A percentile compares a stretch with the other conserved stretches of the same genome.
Conservation (phyloP, 352 stramenopile species). For the Pilasporangium apinafurcum region DNA sequence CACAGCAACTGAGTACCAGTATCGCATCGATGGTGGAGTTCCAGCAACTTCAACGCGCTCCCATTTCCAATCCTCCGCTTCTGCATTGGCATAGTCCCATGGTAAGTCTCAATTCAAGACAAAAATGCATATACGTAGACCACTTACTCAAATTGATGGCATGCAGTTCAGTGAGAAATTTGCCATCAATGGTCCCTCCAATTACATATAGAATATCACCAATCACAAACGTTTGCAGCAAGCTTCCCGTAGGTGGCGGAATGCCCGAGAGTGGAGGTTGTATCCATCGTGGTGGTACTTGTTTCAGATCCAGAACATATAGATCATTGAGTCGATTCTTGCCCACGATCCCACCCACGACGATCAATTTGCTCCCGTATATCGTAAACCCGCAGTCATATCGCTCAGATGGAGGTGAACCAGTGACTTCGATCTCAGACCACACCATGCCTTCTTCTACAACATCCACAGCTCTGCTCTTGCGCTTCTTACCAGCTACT, state of each 20-base stretch:
- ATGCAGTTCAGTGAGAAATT: constrained; percentile 52
- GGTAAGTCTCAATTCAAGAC: no score
- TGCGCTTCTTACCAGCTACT: constrained; percentile 14
- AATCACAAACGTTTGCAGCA: constrained; percentile 52
- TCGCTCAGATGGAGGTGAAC: constrained; percentile 22
- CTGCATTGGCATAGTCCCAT: constrained; percentile 10
- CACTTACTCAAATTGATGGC: constrained; percentile 41
- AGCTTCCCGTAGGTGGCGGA: constrained; percentile 26
- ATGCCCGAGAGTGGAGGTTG: constrained; percentile 24
- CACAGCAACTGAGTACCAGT: constrained; percentile 51
- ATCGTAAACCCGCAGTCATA: constrained; percentile 53
- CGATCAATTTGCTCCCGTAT: constrained; percentile 29
- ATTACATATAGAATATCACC: constrained; percentile 42
- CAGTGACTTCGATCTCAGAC: constrained; percentile 18
- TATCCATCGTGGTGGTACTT: constrained; percentile 16
- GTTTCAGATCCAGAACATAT: constrained; percentile 29
- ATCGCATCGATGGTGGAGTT: constrained; percentile 45
- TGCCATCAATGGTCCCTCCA: constrained; percentile 48
- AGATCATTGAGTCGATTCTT: constrained; percentile 50
- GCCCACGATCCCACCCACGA: constrained; percentile 56
- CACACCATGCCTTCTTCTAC: constrained; percentile 23
- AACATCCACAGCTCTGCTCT: constrained; percentile 22
- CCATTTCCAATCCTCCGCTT: constrained; percentile 38
- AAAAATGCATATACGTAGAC: no score
- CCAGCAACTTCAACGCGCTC: constrained; percentile 34